phyloP scores from a whole-genome alignment of 2,329 filamentous ascomycete species.

The Septoria petroselini region DNA sequence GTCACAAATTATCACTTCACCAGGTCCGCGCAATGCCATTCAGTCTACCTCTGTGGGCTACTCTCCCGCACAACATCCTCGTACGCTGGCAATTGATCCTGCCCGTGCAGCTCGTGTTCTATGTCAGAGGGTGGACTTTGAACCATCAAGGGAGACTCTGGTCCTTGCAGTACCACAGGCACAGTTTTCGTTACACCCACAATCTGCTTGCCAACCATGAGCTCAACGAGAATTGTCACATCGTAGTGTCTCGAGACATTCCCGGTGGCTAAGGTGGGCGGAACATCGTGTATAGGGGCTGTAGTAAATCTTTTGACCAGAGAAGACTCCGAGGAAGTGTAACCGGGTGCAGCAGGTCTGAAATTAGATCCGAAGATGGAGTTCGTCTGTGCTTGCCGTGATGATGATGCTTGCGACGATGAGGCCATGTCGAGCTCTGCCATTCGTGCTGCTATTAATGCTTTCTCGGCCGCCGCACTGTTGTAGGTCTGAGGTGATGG shows the following conservation, averaged over 20 bases:
- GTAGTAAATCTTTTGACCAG: neutral
- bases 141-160: neutral
- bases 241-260: neutral
- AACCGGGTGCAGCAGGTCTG: neutral
- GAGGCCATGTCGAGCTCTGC: neutral
- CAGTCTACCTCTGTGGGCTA: neutral
- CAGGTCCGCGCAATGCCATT: no score
- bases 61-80: neutral
- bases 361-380: neutral
- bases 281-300: neutral
- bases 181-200: neutral
- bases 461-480: neutral
- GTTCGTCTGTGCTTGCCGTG: neutral
- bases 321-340: neutral
- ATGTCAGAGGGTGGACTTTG: neutral
- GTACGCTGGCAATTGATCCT: slow-evolving; percentile 6
- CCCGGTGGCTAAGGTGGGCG: neutral
- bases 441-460: neutral
- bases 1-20: no score
- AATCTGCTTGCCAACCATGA: slow-evolving; percentile 4
- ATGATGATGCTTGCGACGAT: neutral
- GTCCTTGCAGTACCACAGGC: neutral
- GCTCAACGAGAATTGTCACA: neutral
- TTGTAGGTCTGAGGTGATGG: neutral
- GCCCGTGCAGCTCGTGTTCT: neutral